Percentiles rank a stretch among this genome's conserved stretches.
phyloP scores from a whole-genome alignment of 352 stramenopile genomes.

The Peronospora farinosa region DNA sequence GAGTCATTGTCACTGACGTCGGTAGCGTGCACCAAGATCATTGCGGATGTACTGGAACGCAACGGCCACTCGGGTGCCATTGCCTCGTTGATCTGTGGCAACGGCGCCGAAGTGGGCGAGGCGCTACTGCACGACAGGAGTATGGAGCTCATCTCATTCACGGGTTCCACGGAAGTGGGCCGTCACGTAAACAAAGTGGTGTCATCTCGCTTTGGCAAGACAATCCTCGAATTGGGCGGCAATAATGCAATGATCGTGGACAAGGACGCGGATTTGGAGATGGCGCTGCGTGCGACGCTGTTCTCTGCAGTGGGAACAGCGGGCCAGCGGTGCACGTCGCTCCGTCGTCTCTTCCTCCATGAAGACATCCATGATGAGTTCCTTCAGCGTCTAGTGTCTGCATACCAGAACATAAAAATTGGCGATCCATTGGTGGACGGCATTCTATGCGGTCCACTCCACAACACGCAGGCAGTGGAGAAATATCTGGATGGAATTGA shows the following conservation, averaged over 20 bases:
- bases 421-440: slow-evolving; percentile 80
- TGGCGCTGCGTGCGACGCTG: slow-evolving; percentile 84
- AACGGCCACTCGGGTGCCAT: slow-evolving; percentile 82
- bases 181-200: slow-evolving; percentile 85
- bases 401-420: slow-evolving; percentile 87
- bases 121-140: slow-evolving; percentile 79
- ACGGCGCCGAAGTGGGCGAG: slow-evolving; percentile 78
- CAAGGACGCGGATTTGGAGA: slow-evolving; percentile 85
- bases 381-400: slow-evolving; percentile 67
- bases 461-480: slow-evolving; percentile 73
- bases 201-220: slow-evolving; percentile 87
- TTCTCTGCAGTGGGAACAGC: slow-evolving; percentile 90
- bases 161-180: slow-evolving; percentile 84
- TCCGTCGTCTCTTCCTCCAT: slow-evolving; percentile 89
- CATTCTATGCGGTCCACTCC: slow-evolving; percentile 78
- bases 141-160: slow-evolving; percentile 89
- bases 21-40: slow-evolving; percentile 88
- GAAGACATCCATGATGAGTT: slow-evolving; percentile 89
- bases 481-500: slow-evolving; percentile 83
- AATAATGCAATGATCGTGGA: slow-evolving; percentile 94
- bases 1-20: slow-evolving; percentile 86
- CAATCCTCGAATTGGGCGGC: slow-evolving; percentile 87
- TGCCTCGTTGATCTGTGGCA: slow-evolving; percentile 80
- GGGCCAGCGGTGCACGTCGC: slow-evolving; percentile 88
- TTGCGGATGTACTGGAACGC: slow-evolving; percentile 81